Evolutionary conservation across 306 rosid genomes (phyloP), one percentile per base, ranked within the genome.

Genomic region (Vigna mungo): DNA sequence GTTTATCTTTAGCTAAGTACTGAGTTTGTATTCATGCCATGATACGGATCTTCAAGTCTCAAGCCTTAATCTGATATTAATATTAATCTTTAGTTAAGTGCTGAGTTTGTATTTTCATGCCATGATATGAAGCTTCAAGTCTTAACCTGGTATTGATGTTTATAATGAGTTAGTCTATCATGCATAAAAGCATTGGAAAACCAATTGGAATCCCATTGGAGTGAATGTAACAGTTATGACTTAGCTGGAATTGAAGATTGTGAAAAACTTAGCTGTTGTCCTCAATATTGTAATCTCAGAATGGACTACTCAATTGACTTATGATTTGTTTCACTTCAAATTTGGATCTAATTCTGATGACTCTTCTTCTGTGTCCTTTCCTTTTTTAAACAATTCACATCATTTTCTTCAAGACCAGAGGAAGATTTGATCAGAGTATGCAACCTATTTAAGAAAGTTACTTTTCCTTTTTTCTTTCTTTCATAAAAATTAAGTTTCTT

Each of bases 1-100:
- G 55, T 34, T 51, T n/a, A 70, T 32, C 48, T 11, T 49, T 46
- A 17, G 69, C 60, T 43, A 39, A 39, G 44, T 39, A 8, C 44
- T 39, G 44, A 32, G 46, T 72, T 30, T 80, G 79, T 54, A 72
- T 78, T 34, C 71, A 68, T 68, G 60, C 37, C 59, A 32, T 56
- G 68, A 11, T 30, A 68, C 58, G 61, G 47, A 44, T 10, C 63
- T 49, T 23, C 30, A 18, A 54, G 34, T 68, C 51, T 78, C 9
- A 54, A 32, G 36, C 4, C 36, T 32, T 32, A 4, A 54, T 14
- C 23, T 43, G 39, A 30, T 58, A 43, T 56, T 55, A 8, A 72
- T 39, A 25, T 32, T 32, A 9, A 70, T 51, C 47, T 5, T 30
- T 60, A 30, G 70, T 74, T 59, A 27, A 32, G 5, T 3, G 5